Evolutionary conservation across 495 filamentous ascomycete genomes (phyloP).

Genomic region (Penicillium malachiteum): DNA sequence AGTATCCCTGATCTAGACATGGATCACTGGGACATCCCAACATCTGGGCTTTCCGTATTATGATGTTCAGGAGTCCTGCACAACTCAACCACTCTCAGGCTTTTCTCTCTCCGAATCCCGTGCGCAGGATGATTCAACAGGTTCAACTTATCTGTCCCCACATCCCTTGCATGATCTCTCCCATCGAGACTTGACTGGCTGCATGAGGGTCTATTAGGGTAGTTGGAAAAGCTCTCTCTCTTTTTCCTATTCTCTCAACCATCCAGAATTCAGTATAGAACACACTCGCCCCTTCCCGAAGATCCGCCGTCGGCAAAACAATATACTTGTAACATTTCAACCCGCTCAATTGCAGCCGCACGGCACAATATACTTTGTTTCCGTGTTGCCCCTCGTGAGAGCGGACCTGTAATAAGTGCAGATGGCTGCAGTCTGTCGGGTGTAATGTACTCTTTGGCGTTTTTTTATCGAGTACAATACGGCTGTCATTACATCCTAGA

Average conservation of each 20-base stretch:
- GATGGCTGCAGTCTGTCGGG: slow-evolving; percentile 7
- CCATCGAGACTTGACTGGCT: slow-evolving; percentile 6
- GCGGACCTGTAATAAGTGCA: slow-evolving; percentile 3
- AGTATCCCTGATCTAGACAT: background rate
- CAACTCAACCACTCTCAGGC: background rate
- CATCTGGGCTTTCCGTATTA: background rate
- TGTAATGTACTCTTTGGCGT: background rate
- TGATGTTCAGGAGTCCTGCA: slow-evolving; percentile 1
- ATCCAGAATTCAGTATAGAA: too few relatives aligned
- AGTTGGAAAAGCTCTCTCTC: slow-evolving; percentile 6
- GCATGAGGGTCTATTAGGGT: slow-evolving; percentile 3
- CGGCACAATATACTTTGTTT: slow-evolving; percentile 9
- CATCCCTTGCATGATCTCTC: slow-evolving; percentile 20
- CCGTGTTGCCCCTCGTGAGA: slow-evolving; percentile 6
- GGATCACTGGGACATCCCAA: background rate
- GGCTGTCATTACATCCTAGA: too few relatives aligned
- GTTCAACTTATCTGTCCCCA: background rate
- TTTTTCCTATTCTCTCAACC: background rate
- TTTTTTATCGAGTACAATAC: too few relatives aligned
- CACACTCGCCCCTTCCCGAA: background rate
- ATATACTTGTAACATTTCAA: slow-evolving; percentile 4
- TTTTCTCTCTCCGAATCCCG: slow-evolving; percentile 6
- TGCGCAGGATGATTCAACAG: slow-evolving; percentile 10
- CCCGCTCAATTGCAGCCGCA: background rate
- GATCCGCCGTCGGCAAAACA: background rate